phyloP scores from a whole-genome alignment of 2,329 filamentous ascomycete genomes.

The Nemania sp. region DNA sequence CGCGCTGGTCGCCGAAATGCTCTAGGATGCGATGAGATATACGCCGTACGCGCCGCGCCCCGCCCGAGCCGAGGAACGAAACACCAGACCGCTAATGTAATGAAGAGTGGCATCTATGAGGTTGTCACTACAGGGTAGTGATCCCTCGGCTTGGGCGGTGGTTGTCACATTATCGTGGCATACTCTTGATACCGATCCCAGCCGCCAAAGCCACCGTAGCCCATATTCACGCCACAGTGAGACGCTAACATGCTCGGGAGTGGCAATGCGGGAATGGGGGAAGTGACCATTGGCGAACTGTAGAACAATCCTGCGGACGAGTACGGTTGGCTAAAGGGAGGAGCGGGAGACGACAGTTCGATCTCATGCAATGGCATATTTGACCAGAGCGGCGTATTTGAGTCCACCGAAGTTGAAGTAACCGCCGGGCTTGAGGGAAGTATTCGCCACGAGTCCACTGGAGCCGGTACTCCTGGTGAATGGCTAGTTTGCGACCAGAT shows the following conservation, averaged over 20 bases:
- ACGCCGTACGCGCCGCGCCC: conserved; percentile 44
- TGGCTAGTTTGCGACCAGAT: conserved; percentile 84
- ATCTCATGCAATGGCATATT: conserved; percentile 80
- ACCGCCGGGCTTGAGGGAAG: conserved; percentile 89
- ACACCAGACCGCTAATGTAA: conserved; percentile 44
- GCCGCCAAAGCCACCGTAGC: conserved; percentile 82
- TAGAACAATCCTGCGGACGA: conserved; percentile 81
- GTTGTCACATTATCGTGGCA: conserved; percentile 86
- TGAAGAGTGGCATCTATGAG: conserved; percentile 50
- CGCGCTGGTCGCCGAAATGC: conserved; percentile 52
- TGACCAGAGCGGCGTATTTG: conserved; percentile 80
- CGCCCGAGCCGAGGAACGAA: conserved; percentile 41
- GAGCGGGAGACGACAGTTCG: conserved; percentile 81
- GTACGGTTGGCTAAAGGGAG: conserved; percentile 83
- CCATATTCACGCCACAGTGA: conserved; percentile 84
- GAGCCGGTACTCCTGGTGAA: conserved; percentile 73
- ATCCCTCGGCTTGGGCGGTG: conserved; percentile 62
- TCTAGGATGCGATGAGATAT: conserved; percentile 44
- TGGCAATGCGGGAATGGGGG: conserved; percentile 80
- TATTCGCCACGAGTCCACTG: conserved; percentile 90
- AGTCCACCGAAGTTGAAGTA: conserved; percentile 76
- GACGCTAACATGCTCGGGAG: conserved; percentile 88
- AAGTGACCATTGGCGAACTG: conserved; percentile 79
- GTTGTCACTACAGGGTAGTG: conserved; percentile 63
- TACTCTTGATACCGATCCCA: conserved; percentile 91